Evolutionary conservation across 495 filamentous ascomycete genomes (phyloP).

Genomic region (Tuber melanosporum): DNA sequence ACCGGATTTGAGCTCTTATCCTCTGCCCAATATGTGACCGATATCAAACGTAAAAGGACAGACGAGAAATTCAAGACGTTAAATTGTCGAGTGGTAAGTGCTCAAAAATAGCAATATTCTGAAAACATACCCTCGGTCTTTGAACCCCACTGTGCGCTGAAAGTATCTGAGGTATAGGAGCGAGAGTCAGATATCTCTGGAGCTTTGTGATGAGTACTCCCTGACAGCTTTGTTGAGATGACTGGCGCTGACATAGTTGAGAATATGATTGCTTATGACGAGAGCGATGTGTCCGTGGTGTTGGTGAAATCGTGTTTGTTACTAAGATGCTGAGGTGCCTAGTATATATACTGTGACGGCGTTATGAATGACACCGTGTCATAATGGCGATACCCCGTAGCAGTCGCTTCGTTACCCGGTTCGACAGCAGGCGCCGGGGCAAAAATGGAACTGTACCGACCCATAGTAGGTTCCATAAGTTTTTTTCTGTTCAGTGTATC

Average conservation of each 20-base stretch:
- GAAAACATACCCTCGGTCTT: conserved; percentile 37
- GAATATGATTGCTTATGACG: conserved; percentile 38
- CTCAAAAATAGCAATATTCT: conserved; percentile 7
- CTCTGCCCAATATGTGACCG: no score
- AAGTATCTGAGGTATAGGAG: conserved; percentile 15
- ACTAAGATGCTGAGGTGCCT: conserved; percentile 35
- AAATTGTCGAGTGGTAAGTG: not conserved
- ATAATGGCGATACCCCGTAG: no score
- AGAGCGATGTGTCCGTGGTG: conserved; percentile 18
- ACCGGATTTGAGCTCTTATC: no score
- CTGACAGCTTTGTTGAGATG: conserved; percentile 28
- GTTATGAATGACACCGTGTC: no score
- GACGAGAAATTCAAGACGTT: no score
- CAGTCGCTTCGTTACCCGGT: no score
- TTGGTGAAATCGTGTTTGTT: conserved; percentile 1
- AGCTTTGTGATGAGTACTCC: conserved; percentile 17
- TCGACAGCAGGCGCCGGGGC: no score
- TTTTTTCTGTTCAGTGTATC: no score
- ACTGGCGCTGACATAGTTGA: conserved; percentile 40
- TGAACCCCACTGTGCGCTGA: conserved; percentile 26
- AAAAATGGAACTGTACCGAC: no score
- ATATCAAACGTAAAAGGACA: no score
- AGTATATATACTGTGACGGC: not conserved
- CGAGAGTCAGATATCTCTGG: conserved; percentile 31
- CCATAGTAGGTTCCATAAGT: no score